A percentile compares a stretch with the other conserved stretches of the same genome.
phyloP scores from a whole-genome alignment of 768 basidiomycete species.

The Lactifluus pinguis region DNA sequence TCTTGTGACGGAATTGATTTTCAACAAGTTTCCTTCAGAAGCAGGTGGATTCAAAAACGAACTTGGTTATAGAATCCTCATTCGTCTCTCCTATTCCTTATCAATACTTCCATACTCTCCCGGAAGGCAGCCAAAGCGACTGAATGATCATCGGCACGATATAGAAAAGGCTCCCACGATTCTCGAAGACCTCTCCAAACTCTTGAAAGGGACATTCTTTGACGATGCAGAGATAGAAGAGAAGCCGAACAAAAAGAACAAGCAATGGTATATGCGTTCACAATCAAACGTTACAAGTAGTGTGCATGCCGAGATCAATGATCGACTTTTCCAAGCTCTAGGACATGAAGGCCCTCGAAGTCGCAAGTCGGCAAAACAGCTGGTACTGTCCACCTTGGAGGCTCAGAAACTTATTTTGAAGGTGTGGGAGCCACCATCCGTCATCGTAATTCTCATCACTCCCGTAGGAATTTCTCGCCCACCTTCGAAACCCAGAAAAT shows the following conservation, averaged over 20 bases:
- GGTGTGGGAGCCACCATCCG: neutral
- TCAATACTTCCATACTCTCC: neutral
- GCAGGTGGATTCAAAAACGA: neutral
- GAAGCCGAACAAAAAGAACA: neutral
- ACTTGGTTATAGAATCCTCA: neutral
- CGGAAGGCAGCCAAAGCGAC: neutral
- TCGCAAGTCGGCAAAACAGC: neutral
- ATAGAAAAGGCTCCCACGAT: neutral
- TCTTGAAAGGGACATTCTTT: neutral
- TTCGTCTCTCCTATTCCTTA: neutral
- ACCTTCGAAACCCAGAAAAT: neutral
- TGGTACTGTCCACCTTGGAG: neutral
- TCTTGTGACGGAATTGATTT: neutral
- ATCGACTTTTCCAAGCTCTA: neutral
- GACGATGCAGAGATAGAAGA: neutral
- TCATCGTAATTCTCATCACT: neutral
- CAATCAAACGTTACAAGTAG: neutral
- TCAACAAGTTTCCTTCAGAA: neutral
- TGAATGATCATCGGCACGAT: neutral
- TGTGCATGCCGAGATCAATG: neutral
- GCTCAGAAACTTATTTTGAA: neutral
- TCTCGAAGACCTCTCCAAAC: neutral
- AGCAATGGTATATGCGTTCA: neutral
- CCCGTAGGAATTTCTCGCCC: neutral
- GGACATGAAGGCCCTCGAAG: neutral